Conservation (phyloP, 1,284 basidiomycete genomes). For the Cryptococcus sp. region DNA sequence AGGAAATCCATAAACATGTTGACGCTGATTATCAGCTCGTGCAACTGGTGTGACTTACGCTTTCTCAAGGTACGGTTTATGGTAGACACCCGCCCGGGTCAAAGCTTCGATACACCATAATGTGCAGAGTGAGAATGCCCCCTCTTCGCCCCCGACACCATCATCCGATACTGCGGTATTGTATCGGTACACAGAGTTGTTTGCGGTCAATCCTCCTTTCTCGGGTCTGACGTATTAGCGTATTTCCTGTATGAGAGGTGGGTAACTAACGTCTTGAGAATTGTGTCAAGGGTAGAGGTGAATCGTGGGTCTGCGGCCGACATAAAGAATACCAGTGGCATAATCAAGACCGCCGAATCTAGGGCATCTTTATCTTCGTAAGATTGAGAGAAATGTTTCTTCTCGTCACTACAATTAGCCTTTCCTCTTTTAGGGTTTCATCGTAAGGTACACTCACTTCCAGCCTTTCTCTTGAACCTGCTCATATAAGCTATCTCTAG, state of each 20-base stretch:
- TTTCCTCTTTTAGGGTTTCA: neutral
- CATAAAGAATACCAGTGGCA: slow-evolving; percentile 63
- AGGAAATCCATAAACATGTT: slow-evolving; percentile 45
- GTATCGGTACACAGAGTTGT: slow-evolving; percentile 56
- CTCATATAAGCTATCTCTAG: slow-evolving; percentile 77
- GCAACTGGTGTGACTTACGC: slow-evolving; percentile 51
- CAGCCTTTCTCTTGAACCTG: slow-evolving; percentile 60
- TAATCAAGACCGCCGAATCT: slow-evolving; percentile 48
- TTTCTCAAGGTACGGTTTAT: slow-evolving; percentile 60
- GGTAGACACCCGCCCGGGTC: slow-evolving; percentile 74
- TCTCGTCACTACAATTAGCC: slow-evolving; percentile 19
- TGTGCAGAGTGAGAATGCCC: slow-evolving; percentile 52
- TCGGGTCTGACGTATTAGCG: slow-evolving; percentile 54
- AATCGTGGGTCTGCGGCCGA: slow-evolving; percentile 78
- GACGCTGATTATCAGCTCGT: slow-evolving; percentile 21
- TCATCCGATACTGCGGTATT: slow-evolving; percentile 76
- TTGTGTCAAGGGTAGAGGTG: slow-evolving; percentile 70
- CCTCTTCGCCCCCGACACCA: slow-evolving; percentile 89
- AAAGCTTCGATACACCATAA: slow-evolving; percentile 76
- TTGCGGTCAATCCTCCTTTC: slow-evolving; percentile 79
- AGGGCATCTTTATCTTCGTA: slow-evolving; percentile 51
- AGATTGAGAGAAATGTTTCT: slow-evolving; percentile 45
- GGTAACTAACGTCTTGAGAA: slow-evolving; percentile 59
- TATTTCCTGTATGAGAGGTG: neutral
- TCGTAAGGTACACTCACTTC: slow-evolving; percentile 53